Percentiles rank a stretch among this genome's conserved stretches.
Conservation (phyloP, 2,329 filamentous ascomycete species). For the Hypoxylon sp. region DNA sequence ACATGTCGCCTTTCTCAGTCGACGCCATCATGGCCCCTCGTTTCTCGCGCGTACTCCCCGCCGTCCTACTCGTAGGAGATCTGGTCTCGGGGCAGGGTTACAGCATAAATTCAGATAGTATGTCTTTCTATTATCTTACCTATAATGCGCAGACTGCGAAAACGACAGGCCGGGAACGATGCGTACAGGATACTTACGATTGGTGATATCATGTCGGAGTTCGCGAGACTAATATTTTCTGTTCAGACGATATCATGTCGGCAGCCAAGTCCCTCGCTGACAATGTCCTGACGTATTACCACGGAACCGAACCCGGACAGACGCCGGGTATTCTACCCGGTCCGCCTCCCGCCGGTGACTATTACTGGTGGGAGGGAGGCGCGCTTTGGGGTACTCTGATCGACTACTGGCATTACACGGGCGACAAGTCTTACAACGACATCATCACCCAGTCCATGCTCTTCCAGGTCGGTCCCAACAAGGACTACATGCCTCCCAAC, state of each 20-base stretch:
- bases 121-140: background rate
- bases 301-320: conserved; percentile 45
- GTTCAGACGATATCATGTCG: conserved; percentile 60
- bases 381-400: conserved; percentile 47
- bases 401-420: conserved; percentile 60
- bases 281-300: conserved; percentile 46
- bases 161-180: background rate
- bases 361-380: conserved; percentile 49
- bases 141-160: background rate
- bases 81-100: conserved; percentile 26
- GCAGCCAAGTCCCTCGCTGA: conserved; percentile 42
- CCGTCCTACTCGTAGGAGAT: conserved; percentile 12
- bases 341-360: conserved; percentile 45
- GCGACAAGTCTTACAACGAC: conserved; percentile 60
- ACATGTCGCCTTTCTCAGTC: background rate
- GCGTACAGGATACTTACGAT: background rate
- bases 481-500: conserved; percentile 58
- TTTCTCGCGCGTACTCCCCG: conserved; percentile 12
- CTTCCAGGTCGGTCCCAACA: conserved; percentile 54
- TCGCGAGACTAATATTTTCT: conserved; percentile 18
- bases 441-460: conserved; percentile 55
- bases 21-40: conserved; percentile 14
- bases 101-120: conserved; percentile 40
- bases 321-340: conserved; percentile 46
- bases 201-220: background rate